A percentile compares a stretch with the other conserved stretches of the same genome.
Evolutionary conservation across 345 rosid species (phyloP).

Genomic region (Noccaea caerulescens): DNA sequence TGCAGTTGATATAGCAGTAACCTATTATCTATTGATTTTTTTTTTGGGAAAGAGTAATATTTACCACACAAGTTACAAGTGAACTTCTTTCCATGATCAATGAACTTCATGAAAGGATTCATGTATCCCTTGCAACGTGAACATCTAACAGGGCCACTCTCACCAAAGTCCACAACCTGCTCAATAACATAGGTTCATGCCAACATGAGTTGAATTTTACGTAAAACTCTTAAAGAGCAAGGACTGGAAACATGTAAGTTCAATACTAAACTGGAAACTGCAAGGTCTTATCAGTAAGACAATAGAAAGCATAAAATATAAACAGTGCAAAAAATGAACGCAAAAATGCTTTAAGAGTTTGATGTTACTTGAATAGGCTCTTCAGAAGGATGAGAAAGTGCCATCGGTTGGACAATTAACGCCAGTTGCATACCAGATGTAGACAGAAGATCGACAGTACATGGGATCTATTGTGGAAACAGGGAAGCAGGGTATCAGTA

Average conservation of each 20-base stretch:
- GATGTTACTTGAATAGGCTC: constrained; percentile 83
- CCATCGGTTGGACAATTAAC: constrained; percentile 86
- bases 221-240: neutral
- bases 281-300: neutral
- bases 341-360: constrained; percentile 15
- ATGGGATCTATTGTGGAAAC: constrained; percentile 71
- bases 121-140: constrained; percentile 92
- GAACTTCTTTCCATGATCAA: constrained; percentile 88
- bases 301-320: constrained; percentile 20
- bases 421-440: constrained; percentile 97
- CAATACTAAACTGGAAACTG: neutral
- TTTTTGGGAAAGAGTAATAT: constrained; percentile 18
- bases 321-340: constrained; percentile 8
- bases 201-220: neutral
- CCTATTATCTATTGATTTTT: constrained; percentile 19
- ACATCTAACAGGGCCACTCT: constrained; percentile 89
- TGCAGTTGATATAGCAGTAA: constrained; percentile 12
- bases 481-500: constrained; percentile 28
- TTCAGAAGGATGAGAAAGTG: constrained; percentile 93
- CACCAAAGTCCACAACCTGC: constrained; percentile 92
- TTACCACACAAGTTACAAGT: constrained; percentile 80
- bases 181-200: constrained; percentile 28
- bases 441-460: constrained; percentile 86
- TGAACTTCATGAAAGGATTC: constrained; percentile 88
- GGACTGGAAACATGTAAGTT: neutral